Conservation (phyloP, 2,329 filamentous ascomycete genomes). For the Xylariaceae sp. region DNA sequence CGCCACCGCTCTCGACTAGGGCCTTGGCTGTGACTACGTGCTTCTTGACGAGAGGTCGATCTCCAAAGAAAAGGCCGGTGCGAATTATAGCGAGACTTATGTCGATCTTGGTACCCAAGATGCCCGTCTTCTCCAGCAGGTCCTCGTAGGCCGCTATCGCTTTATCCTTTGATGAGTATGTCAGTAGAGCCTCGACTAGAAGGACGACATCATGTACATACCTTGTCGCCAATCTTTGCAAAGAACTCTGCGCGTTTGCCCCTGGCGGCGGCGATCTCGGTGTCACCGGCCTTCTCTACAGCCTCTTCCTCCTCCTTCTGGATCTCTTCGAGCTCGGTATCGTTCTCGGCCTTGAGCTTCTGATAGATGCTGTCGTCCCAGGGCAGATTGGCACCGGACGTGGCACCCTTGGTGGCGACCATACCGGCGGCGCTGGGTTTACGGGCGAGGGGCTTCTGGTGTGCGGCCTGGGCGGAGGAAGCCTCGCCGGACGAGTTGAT, state of each 20-base stretch:
- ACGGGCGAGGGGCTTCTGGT: slow-evolving; percentile 56
- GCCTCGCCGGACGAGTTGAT: slow-evolving; percentile 72
- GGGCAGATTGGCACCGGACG: slow-evolving; percentile 64
- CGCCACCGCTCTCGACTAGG: slow-evolving; percentile 89
- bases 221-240: slow-evolving; percentile 94
- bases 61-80: slow-evolving; percentile 91
- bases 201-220: slow-evolving; percentile 33
- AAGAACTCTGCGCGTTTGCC: slow-evolving; percentile 96
- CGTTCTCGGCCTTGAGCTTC: slow-evolving; percentile 70
- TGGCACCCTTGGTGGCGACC: slow-evolving; percentile 66
- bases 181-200: slow-evolving; percentile 14
- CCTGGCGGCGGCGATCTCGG: slow-evolving; percentile 85
- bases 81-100: slow-evolving; percentile 94
- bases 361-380: slow-evolving; percentile 92
- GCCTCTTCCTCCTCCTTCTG: slow-evolving; percentile 92
- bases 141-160: slow-evolving; percentile 88
- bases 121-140: slow-evolving; percentile 94
- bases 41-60: slow-evolving; percentile 89
- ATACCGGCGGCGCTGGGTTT: slow-evolving; percentile 70
- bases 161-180: slow-evolving; percentile 64
- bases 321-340: slow-evolving; percentile 69
- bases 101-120: slow-evolving; percentile 95
- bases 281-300: slow-evolving; percentile 92
- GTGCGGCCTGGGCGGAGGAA: slow-evolving; percentile 42
- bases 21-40: slow-evolving; percentile 84